Conservation (phyloP, 768 basidiomycete genomes). For the Mycena polygramma region DNA sequence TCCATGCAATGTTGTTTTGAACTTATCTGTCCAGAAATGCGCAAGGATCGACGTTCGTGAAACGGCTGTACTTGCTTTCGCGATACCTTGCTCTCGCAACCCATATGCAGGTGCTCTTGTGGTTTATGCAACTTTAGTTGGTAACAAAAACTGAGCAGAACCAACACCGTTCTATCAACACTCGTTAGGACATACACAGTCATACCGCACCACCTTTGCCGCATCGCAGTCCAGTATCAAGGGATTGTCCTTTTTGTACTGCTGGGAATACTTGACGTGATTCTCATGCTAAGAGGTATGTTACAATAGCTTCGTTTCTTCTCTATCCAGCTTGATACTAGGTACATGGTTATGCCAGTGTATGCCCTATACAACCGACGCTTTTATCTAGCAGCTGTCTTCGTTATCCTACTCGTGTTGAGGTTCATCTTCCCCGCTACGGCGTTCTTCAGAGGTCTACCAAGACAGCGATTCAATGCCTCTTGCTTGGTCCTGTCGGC, state of each 20-base stretch:
- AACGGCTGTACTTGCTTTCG: constrained; percentile 8
- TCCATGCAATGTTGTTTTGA: not conserved
- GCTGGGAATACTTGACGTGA: constrained; percentile 11
- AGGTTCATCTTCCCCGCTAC: not conserved
- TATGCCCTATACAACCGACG: constrained; percentile 18
- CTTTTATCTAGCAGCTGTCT: not conserved
- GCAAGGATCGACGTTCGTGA: not conserved
- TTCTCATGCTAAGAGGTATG: constrained; percentile 21
- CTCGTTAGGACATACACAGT: not conserved
- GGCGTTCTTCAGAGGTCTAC: not conserved
- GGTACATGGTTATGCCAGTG: not conserved
- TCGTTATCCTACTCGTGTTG: not conserved
- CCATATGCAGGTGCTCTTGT: constrained; percentile 2
- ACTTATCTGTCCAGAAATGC: not conserved
- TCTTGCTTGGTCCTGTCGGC: constrained; percentile 6
- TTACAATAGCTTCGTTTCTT: not conserved
- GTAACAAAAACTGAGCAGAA: not conserved
- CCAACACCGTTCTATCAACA: constrained; percentile 5
- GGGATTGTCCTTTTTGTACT: not conserved
- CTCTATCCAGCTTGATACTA: not conserved
- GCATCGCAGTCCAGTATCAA: constrained; percentile 5
- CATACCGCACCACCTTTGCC: constrained; percentile 4
- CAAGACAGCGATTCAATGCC: not conserved
- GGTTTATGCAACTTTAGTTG: not conserved
- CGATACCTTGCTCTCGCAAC: constrained; percentile 15